These are phyloP conservation scores for Cutaneotrichosporon sp. DNA, from an alignment of 1,284 basidiomycete genomes.

Conservation along the genomic window DNA sequence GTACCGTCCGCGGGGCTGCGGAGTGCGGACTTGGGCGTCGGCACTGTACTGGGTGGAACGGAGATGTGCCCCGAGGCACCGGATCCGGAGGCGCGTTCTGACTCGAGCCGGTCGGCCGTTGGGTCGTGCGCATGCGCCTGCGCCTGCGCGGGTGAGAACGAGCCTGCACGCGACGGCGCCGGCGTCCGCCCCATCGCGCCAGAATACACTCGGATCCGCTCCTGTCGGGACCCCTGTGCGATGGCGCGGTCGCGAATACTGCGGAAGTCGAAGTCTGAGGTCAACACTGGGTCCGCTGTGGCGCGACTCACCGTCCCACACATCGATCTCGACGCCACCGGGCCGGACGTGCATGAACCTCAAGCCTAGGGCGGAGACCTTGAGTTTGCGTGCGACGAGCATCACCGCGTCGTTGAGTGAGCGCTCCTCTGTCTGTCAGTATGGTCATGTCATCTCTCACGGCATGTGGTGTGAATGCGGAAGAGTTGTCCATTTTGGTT, in stretches of 20 bases:
- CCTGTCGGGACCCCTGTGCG: conserved; percentile 11
- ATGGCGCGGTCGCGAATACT: conserved; percentile 27
- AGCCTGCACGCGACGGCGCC: not conserved
- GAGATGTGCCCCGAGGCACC: not conserved
- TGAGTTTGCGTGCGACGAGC: conserved; percentile 12
- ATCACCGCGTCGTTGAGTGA: conserved; percentile 11
- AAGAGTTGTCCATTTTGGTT: too few species aligned
- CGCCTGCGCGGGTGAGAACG: not conserved
- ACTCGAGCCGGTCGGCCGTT: too few species aligned
- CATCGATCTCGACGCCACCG: conserved; percentile 25
- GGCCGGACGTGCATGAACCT: conserved; percentile 26
- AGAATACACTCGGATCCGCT: conserved; percentile 19
- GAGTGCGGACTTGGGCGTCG: conserved; percentile 10
- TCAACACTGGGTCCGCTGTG: not conserved
- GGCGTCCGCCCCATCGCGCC: conserved; percentile 9
- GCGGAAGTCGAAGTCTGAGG: conserved; percentile 29
- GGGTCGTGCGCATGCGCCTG: not conserved
- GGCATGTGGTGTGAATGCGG: too few species aligned
- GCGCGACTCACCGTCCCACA: conserved; percentile 31
- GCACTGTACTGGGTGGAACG: not conserved
- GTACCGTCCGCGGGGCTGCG: conserved; percentile 5
- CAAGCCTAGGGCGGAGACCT: conserved; percentile 13
- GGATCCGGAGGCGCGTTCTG: not conserved
- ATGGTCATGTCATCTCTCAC: too few species aligned
- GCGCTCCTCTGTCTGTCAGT: conserved; percentile 9